Evolutionary conservation across 2,329 filamentous ascomycete species (phyloP).

Genomic region (Phyllosticta citriasiana): DNA sequence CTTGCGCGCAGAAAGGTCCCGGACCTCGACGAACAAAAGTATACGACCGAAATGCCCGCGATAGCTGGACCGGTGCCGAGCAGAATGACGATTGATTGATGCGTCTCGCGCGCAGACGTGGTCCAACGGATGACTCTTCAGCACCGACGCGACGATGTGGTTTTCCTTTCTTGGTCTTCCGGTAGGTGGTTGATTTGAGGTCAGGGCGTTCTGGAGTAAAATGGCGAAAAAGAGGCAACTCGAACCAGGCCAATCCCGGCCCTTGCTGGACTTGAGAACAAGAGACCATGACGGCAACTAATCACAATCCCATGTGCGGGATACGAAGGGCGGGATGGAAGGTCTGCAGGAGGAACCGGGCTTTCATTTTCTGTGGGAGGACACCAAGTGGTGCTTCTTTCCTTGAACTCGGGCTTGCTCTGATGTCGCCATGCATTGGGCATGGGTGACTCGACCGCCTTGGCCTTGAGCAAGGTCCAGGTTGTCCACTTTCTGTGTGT

Average conservation of each 20-base stretch:
- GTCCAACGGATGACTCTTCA: neutral
- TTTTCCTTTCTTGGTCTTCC: neutral
- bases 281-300: neutral
- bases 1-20: conserved; percentile 51
- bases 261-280: neutral
- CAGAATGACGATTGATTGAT: conserved; percentile 32
- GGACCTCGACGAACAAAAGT: conserved; percentile 40
- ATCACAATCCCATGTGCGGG: conserved; percentile 1
- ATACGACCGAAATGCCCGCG: conserved; percentile 38
- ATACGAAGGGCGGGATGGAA: neutral
- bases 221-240: neutral
- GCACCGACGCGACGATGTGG: neutral
- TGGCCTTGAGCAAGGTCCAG: neutral
- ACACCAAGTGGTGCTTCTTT: conserved; percentile 5
- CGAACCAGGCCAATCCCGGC: neutral
- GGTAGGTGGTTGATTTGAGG: neutral
- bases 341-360: neutral
- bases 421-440: neutral
- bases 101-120: neutral
- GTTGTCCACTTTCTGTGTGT: neutral
- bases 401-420: neutral
- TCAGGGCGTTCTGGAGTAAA: conserved; percentile 8
- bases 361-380: neutral
- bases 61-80: conserved; percentile 35
- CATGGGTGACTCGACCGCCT: neutral